A percentile compares a stretch with the other conserved stretches of the same genome.
Evolutionary conservation across 306 rosid genomes (phyloP).

Genomic region (Aeschynomene evenia): DNA sequence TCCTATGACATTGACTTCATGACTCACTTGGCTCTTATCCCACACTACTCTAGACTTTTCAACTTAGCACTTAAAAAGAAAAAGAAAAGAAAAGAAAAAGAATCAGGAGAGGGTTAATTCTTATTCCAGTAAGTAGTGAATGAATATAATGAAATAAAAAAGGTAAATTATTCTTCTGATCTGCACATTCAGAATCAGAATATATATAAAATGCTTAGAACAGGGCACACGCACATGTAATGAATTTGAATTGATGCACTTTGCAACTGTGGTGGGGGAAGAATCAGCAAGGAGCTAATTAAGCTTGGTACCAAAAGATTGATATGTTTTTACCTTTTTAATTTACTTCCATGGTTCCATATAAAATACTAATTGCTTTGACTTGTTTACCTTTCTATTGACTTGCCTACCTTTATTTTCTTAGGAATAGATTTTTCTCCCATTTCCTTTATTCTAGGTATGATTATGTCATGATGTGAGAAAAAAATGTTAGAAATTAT

Average conservation of each 20-base stretch:
- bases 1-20: no score
- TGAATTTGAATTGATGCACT: constrained; percentile 34
- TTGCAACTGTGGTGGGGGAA: neutral
- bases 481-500: no score
- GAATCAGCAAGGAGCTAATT: neutral
- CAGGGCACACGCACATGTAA: constrained; percentile 31
- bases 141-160: constrained; percentile 13
- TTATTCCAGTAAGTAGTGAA: neutral
- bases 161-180: neutral
- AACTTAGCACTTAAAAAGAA: neutral
- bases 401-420: neutral
- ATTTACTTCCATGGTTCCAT: constrained; percentile 1
- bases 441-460: neutral
- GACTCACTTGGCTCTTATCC: no score
- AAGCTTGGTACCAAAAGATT: neutral
- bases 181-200: constrained; percentile 30
- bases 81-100: no score
- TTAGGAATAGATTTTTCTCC: neutral
- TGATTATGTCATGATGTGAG: no score
- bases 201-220: neutral
- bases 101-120: constrained; percentile 10
- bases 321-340: neutral
- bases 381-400: constrained; percentile 9
- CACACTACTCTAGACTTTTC: no score
- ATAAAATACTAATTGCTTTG: no score